Conservation (phyloP, 768 basidiomycete species). For the Tremella fuciformis region DNA sequence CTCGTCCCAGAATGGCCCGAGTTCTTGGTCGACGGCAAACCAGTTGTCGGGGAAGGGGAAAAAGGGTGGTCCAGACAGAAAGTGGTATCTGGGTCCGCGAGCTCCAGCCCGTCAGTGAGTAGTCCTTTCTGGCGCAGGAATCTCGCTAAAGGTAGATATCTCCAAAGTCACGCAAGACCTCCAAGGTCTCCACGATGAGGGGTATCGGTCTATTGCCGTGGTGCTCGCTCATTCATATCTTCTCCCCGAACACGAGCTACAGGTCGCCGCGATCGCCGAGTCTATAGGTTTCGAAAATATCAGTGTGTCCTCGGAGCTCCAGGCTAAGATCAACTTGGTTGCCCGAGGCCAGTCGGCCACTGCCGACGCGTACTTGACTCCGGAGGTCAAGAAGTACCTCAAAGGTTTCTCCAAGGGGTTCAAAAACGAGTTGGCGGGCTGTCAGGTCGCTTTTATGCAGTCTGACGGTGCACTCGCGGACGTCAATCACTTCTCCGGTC, state of each 20-base stretch:
- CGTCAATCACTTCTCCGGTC: slow-evolving; percentile 72
- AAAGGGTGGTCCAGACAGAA: slow-evolving; percentile 62
- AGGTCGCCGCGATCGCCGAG: slow-evolving; percentile 70
- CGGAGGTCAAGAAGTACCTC: slow-evolving; percentile 76
- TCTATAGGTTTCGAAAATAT: slow-evolving; percentile 72
- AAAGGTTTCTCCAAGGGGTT: slow-evolving; percentile 90
- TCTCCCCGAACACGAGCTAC: slow-evolving; percentile 76
- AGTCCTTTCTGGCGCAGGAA: slow-evolving; percentile 59
- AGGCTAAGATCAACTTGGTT: slow-evolving; percentile 60
- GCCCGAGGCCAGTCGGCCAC: slow-evolving; percentile 88
- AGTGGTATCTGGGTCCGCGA: slow-evolving; percentile 55
- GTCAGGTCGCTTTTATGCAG: slow-evolving; percentile 79
- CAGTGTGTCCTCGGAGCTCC: slow-evolving; percentile 67
- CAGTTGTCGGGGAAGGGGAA: slow-evolving; percentile 17
- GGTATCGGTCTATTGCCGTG: slow-evolving; percentile 83
- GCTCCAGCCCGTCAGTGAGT: slow-evolving; percentile 75
- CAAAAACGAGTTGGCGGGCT: slow-evolving; percentile 60
- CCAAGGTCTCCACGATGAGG: slow-evolving; percentile 67
- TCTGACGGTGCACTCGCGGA: slow-evolving; percentile 61
- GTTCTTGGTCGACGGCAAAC: slow-evolving; percentile 20
- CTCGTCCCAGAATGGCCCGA: slow-evolving; percentile 64
- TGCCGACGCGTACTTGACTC: slow-evolving; percentile 92
- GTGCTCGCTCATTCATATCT: slow-evolving; percentile 90
- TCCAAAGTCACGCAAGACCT: slow-evolving; percentile 61
- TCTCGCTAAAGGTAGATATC: no score